These are phyloP conservation scores for Chlorella sp. DNA, from an alignment of 139 green algal species.

Conservation along the genomic window DNA sequence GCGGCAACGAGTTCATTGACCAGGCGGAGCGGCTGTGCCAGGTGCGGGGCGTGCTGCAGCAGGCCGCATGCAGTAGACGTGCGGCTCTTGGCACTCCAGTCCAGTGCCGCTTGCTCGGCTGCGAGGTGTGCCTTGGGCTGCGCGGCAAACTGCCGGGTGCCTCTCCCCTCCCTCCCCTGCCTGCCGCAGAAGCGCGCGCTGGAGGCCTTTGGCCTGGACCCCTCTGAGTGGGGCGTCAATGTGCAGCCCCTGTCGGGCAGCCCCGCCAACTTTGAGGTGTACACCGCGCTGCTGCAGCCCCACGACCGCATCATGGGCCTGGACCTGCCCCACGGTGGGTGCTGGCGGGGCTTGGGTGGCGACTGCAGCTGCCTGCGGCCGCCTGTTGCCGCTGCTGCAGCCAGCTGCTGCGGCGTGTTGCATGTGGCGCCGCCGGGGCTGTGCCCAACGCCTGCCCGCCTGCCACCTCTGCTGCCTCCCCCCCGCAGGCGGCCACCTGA, in stretches of 20 bases:
- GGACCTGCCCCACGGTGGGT: slow-evolving; percentile 91
- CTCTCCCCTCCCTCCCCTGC: background rate
- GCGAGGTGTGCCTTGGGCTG: too few species aligned
- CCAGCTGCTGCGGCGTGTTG: too few species aligned
- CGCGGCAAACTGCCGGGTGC: too few species aligned
- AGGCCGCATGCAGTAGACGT: background rate
- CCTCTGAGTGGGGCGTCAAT: slow-evolving; percentile 95
- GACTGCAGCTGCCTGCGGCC: too few species aligned
- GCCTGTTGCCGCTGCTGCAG: too few species aligned
- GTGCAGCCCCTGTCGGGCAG: slow-evolving; percentile 97
- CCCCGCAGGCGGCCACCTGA: slow-evolving; percentile 91
- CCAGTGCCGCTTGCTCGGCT: too few species aligned
- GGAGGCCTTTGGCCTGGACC: slow-evolving; percentile 90
- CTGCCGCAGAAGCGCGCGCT: slow-evolving; percentile 90
- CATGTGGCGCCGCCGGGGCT: too few species aligned
- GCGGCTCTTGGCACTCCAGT: too few species aligned
- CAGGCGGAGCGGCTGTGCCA: slow-evolving; percentile 90
- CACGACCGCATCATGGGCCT: slow-evolving; percentile 99
- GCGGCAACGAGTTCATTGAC: slow-evolving; percentile 99
- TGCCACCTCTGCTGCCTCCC: too few species aligned
- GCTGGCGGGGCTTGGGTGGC: too few species aligned
- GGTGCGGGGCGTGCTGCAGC: slow-evolving; percentile 43
- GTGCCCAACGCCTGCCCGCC: too few species aligned
- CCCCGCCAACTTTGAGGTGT: slow-evolving; percentile 98
- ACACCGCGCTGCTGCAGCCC: slow-evolving; percentile 96